Conservation (phyloP, 441 rosid species). For the Theobroma grandiflorum region DNA sequence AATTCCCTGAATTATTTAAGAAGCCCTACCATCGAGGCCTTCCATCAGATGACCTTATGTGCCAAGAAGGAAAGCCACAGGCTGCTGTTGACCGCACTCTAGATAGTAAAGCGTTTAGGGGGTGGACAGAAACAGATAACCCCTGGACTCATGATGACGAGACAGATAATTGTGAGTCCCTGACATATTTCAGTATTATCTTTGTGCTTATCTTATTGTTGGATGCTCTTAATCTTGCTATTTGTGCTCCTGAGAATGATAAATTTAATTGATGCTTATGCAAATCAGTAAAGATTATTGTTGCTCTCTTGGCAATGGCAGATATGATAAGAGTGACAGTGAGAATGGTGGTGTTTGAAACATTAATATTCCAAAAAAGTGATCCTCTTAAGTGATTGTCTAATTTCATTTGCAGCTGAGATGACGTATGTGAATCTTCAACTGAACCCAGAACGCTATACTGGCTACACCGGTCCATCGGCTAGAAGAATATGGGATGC, state of each 20-base stretch:
- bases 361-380: neutral
- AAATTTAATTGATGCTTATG: neutral
- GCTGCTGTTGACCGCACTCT: conserved; percentile 88
- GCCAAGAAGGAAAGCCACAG: conserved; percentile 96
- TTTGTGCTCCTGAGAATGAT: neutral
- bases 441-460: conserved; percentile 88
- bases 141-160: conserved; percentile 98
- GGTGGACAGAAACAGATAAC: conserved; percentile 88
- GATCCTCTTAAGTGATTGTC: conserved; percentile 8
- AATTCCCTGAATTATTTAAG: conserved; percentile 82
- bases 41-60: conserved; percentile 62
- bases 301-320: neutral
- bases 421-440: conserved; percentile 96
- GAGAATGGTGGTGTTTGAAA: conserved; percentile 1
- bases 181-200: neutral
- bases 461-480: conserved; percentile 91
- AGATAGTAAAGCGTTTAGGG: conserved; percentile 73
- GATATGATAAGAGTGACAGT: neutral
- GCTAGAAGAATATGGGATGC: conserved; percentile 99
- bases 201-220: neutral
- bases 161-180: conserved; percentile 75
- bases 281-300: conserved; percentile 8
- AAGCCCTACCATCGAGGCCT: conserved; percentile 57
- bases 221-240: neutral
- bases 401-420: conserved; percentile 61